Base-by-base conservation (phyloP, 2,329 filamentous ascomycete species). In the Apiospora aurea region DNA sequence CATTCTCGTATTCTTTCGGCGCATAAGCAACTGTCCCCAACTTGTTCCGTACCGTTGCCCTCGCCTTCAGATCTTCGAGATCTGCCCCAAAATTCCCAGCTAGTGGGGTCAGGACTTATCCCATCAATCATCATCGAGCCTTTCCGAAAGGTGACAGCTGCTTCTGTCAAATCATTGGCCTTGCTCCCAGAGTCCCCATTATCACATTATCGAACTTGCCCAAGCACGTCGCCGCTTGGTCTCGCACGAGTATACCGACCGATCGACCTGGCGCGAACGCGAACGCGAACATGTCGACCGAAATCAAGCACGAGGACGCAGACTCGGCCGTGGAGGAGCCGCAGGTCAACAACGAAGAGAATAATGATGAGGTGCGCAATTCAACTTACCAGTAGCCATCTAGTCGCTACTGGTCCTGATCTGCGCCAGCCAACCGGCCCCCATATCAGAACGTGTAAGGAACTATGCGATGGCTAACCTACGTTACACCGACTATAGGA, bases 301-400 rank as follows among this genome's bases (percentile, higher is more conserved):
- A 68, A 26, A 57, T 57, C 34, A 69, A 69, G 38, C 47, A 51
- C 7, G 68, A 51, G 16, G 67, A 69, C n/a, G 68, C 29, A 10
- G 68, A 69, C 46, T 51, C 46, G 26, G 46, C 47, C 18, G 47
- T 51, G 47, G 46, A 41, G 34, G 46, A 69, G 68, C 46, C 46
- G 34, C 68, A 51, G 18, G 29, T 43, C 47, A 53, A 53, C 29
- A 43, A 47, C n/a, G 84, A 84, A 70, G 84, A 85, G 73, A 82
- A 80, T 72, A 85, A 86, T 76, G 84, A 86, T 76, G 85, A 86
- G 83, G 85, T 86, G 79, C 80, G 83, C 79, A 75, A n/a, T 6
- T 46, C 64, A 49, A n/a, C 46, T 16, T 61, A 72, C 72, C 70
- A 73, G 69, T 70, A 70, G 73, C 72, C 61, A 69, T 18, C 57